These are phyloP conservation scores for Candida gorgasii DNA, from an alignment of 805 yeast species.

Conservation along the genomic window DNA sequence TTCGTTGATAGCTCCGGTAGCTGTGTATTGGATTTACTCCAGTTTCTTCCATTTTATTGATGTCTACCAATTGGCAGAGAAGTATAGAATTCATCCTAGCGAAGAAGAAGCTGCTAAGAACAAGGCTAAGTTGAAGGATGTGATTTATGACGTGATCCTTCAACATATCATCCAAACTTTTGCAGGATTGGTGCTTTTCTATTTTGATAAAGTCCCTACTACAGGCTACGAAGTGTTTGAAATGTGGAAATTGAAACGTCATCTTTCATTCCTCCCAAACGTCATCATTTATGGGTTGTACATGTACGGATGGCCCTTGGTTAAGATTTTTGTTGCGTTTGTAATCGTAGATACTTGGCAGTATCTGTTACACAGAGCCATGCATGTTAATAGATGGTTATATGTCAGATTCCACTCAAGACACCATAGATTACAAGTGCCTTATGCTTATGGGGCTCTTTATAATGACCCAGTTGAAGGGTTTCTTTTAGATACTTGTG, in stretches of 20 bases:
- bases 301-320: slow-evolving; percentile 60
- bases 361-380: slow-evolving; percentile 80
- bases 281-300: slow-evolving; percentile 52
- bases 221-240: slow-evolving; percentile 51
- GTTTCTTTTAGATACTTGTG: slow-evolving; percentile 84
- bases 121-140: slow-evolving; percentile 68
- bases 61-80: slow-evolving; percentile 69
- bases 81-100: slow-evolving; percentile 88
- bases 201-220: slow-evolving; percentile 55
- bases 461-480: slow-evolving; percentile 96
- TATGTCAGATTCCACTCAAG: slow-evolving; percentile 88
- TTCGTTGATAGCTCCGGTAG: slow-evolving; percentile 73
- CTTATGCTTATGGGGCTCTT: slow-evolving; percentile 95
- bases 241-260: slow-evolving; percentile 49
- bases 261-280: slow-evolving; percentile 50
- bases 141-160: slow-evolving; percentile 74
- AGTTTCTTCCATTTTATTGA: slow-evolving; percentile 75
- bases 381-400: slow-evolving; percentile 79
- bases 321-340: slow-evolving; percentile 65
- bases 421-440: slow-evolving; percentile 92
- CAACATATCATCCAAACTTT: slow-evolving; percentile 85
- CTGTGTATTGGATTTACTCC: slow-evolving; percentile 83
- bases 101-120: slow-evolving; percentile 79
- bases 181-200: slow-evolving; percentile 58
- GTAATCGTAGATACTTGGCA: slow-evolving; percentile 92